These are phyloP conservation scores for Scutellaria barbata DNA, from an alignment of 257 asterid species.

Conservation along the genomic window DNA sequence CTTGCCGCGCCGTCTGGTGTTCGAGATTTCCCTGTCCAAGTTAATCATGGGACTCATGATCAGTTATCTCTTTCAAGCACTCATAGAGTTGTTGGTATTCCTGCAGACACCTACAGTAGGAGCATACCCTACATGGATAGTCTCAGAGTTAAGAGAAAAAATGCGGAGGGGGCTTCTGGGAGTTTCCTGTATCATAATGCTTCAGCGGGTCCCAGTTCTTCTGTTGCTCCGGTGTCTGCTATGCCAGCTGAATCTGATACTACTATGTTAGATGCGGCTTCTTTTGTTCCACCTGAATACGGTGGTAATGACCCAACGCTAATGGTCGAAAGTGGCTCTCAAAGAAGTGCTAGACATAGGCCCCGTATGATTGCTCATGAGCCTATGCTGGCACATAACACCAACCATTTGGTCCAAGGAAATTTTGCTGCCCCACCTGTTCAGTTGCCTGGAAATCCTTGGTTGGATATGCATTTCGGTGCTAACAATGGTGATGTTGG, in stretches of 20 bases:
- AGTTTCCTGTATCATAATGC: conserved; percentile 41
- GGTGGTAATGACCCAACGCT: conserved; percentile 46
- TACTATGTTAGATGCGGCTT: conserved; percentile 37
- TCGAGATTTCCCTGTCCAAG: conserved; percentile 58
- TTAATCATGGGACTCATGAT: conserved; percentile 56
- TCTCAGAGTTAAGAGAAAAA: conserved; percentile 63
- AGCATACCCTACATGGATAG: conserved; percentile 53
- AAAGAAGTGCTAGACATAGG: conserved; percentile 54
- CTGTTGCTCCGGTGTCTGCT: conserved; percentile 41
- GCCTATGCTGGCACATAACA: conserved; percentile 46
- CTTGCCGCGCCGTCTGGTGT: conserved; percentile 59
- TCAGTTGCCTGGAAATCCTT: conserved; percentile 64
- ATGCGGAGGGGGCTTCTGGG: conserved; percentile 43
- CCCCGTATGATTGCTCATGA: conserved; percentile 50
- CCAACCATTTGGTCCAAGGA: conserved; percentile 55
- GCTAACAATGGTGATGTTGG: conserved; percentile 56
- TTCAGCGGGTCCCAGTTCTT: conserved; percentile 65
- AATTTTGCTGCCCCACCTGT: conserved; percentile 58
- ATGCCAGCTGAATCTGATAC: conserved; percentile 45
- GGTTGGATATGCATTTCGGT: conserved; percentile 63
- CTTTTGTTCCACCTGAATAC: conserved; percentile 35
- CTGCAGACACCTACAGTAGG: conserved; percentile 46
- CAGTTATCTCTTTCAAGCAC: conserved; percentile 43
- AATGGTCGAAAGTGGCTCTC: conserved; percentile 40
- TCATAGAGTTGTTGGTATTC: conserved; percentile 37